These are phyloP conservation scores for Nematocida sp. DNA, from an alignment of 371 early-diverging fungal species.

Conservation along the genomic window DNA sequence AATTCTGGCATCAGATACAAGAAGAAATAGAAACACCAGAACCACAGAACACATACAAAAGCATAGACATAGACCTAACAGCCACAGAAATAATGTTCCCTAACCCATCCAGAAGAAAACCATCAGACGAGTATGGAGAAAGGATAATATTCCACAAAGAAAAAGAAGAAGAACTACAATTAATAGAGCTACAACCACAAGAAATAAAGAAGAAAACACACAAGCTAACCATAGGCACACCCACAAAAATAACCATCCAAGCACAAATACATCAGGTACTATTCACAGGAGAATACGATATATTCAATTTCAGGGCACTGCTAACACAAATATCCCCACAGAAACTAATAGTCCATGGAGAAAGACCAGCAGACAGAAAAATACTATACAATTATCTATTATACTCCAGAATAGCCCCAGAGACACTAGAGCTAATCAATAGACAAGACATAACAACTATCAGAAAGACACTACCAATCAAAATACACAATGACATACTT, in stretches of 20 bases:
- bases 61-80: not conserved
- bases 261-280: conserved; percentile 7
- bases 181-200: conserved; percentile 7
- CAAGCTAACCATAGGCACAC: conserved; percentile 5
- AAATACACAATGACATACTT: conserved; percentile 39
- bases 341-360: conserved; percentile 30
- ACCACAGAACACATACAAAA: conserved; percentile 9
- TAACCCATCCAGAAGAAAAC: conserved; percentile 31
- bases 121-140: conserved; percentile 61
- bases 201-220: conserved; percentile 21
- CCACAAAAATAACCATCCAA: not conserved
- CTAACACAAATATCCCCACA: conserved; percentile 8
- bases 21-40: conserved; percentile 25
- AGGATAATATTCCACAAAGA: conserved; percentile 11
- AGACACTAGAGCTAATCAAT: conserved; percentile 4
- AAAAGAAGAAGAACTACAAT: conserved; percentile 38
- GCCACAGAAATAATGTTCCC: conserved; percentile 47
- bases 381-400: conserved; percentile 14
- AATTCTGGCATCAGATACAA: conserved; percentile 37
- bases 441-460: conserved; percentile 30
- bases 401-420: not conserved
- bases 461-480: conserved; percentile 34
- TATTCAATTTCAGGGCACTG: conserved; percentile 22
- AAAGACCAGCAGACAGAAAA: conserved; percentile 7
- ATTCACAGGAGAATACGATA: conserved; percentile 42